Base-by-base conservation (phyloP, 805 yeast species). In the Yarrowia hollandica region DNA sequence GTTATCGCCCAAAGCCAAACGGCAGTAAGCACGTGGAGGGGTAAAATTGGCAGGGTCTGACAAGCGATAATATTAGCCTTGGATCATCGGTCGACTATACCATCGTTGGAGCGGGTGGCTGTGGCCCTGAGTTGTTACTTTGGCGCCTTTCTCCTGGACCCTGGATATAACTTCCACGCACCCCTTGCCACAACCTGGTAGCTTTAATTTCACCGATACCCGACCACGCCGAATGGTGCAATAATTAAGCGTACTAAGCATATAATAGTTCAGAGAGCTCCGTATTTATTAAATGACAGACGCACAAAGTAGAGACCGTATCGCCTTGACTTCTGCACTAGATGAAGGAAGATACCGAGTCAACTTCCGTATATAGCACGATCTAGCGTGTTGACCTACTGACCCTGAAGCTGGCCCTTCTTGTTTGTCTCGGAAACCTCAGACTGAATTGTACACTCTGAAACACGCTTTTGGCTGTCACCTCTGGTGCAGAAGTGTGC, bases 21-120 rank as follows among this genome's bases (percentile, higher is more conserved):
- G 4, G 22, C 18, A 30, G 26, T 30, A 44, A 44, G 52, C 52
- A 44, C 46, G 52, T 44, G 52, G 52, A 44, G 52, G 35, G 46
- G 31, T 38, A 38, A 22, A 22, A 38, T 38, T 38, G 44, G 44
- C 28, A 38, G 44, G 28, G 28, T 15, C 14, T 5, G 18, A 9
- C 12, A 5, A 5, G 21, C 12, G 42, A 22, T 22, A 21, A n/a
- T 38, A n/a, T 38, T n/a, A n/a, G n/a, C n/a, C n/a, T n/a, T n/a
- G n/a, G n/a, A n/a, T n/a, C 30, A 26, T 26, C 30, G 30, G 11
- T 26, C 30, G 30, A 26, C 30, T 26, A n/a, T n/a, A n/a, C n/a
- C n/a, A n/a, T n/a, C n/a, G n/a, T n/a, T n/a, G n/a, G n/a, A n/a
- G n/a, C n/a, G n/a, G n/a, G n/a, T n/a, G n/a, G n/a, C n/a, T n/a